Percentiles rank a stretch among this genome's conserved stretches.
Evolutionary conservation across 2,329 filamentous ascomycete species (phyloP).

Genomic region (Aspergillus intermedius): DNA sequence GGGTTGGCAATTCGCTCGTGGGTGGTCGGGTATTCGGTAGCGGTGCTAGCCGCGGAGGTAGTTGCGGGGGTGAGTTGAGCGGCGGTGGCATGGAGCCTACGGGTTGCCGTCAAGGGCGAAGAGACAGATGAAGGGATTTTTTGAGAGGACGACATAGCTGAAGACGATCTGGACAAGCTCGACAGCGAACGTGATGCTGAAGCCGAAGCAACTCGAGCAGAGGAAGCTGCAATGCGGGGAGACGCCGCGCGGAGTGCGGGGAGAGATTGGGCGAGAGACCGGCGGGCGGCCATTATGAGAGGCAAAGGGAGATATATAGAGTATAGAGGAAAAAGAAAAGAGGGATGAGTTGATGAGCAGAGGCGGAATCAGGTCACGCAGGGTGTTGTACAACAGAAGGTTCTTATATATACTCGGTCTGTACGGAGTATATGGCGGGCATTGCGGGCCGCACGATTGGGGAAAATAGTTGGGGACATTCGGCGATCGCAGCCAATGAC

Average conservation of each 20-base stretch:
- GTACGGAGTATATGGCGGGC: too few species aligned
- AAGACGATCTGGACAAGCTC: conserved; percentile 14
- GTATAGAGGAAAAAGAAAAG: conserved; percentile 1
- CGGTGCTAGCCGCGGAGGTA: conserved; percentile 43
- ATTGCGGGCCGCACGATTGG: neutral
- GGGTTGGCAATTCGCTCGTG: conserved; percentile 52
- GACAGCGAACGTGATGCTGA: conserved; percentile 20
- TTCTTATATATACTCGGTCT: too few species aligned
- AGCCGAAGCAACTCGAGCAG: conserved; percentile 17
- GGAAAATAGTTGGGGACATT: neutral
- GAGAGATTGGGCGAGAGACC: conserved; percentile 31
- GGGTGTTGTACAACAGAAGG: too few species aligned
- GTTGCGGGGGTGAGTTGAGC: conserved; percentile 46
- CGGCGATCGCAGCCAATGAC: neutral
- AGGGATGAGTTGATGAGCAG: conserved; percentile 1
- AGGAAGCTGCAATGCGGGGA: conserved; percentile 27
- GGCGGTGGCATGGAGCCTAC: conserved; percentile 49
- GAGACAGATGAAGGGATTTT: conserved; percentile 12
- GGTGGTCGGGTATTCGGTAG: conserved; percentile 49
- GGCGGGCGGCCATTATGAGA: conserved; percentile 32
- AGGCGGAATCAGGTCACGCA: too few species aligned
- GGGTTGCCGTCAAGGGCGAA: conserved; percentile 19
- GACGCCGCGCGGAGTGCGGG: conserved; percentile 32
- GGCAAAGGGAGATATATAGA: neutral
- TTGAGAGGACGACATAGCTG: conserved; percentile 13